Conservation (phyloP, 441 rosid genomes). For the Daphne laureola region DNA sequence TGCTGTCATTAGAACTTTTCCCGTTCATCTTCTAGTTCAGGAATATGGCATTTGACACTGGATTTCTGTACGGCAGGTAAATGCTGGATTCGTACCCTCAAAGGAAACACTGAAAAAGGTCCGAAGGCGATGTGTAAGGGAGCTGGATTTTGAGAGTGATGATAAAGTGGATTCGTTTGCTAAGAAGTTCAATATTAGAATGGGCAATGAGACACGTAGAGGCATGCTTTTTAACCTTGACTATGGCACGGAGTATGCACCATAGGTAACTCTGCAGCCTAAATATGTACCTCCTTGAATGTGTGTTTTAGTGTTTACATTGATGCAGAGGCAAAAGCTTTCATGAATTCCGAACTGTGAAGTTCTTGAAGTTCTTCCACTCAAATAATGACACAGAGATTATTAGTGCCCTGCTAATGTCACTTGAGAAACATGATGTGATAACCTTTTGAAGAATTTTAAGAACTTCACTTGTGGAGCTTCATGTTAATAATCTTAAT, state of each 20-base stretch:
- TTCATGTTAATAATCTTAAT: too few species aligned
- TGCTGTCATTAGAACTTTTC: slow-evolving; percentile 1
- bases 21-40: slow-evolving; percentile 1
- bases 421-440: too few species aligned
- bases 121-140: slow-evolving; percentile 75
- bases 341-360: too few species aligned
- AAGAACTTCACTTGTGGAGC: too few species aligned
- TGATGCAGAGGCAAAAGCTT: too few species aligned
- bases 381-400: too few species aligned
- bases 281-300: too few species aligned
- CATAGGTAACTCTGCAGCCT: slow-evolving; percentile 24
- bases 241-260: slow-evolving; percentile 48
- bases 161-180: slow-evolving; percentile 50
- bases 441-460: too few species aligned
- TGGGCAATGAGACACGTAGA: slow-evolving; percentile 73
- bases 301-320: too few species aligned
- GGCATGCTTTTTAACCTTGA: slow-evolving; percentile 60
- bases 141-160: slow-evolving; percentile 65
- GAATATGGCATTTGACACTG: slow-evolving; percentile 14
- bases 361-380: too few species aligned
- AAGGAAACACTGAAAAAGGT: slow-evolving; percentile 74
- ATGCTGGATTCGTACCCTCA: slow-evolving; percentile 68
- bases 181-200: slow-evolving; percentile 43
- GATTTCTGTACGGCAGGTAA: slow-evolving; percentile 36
- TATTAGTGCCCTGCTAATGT: too few species aligned